Base-by-base conservation (phyloP, 805 yeast genomes). In the Nakazawaea anatomiae region DNA sequence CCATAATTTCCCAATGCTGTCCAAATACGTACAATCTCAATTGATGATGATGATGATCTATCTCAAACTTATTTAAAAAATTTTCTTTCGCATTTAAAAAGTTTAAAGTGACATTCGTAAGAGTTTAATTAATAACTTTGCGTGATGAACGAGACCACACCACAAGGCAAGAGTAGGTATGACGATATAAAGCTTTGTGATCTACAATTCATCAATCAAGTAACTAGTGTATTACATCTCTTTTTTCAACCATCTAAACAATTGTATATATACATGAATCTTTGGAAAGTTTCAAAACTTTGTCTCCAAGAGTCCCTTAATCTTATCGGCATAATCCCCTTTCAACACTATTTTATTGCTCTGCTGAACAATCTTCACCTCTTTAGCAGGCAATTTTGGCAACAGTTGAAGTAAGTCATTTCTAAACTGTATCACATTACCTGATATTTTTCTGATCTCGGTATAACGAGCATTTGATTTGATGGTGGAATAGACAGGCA, bases 401-500 rank as follows among this genome's bases (percentile, higher is more conserved):
- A 86, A 63, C 29, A 72, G 61, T 12, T 61, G 65, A 54, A 79
- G 77, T 52, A 89, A 67, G 60, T 89, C 96, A 48, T 77, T 71
- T 63, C 87, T 83, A 52, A 90, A 72, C 52, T 78, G 83, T 5
- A 74, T 65, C 11, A 82, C 72, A 64, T 86, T 83, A 5, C 97
- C 97, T 52, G 75, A 69, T 47, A 89, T 75, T 53, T 80, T 79
- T 62, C 87, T 82, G 30, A 89, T 74, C 61, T 88, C 90, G 0
- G 97, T 89, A 59, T 78, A 77, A n/a, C 74, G 68, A 11, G 73
- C 71, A 54, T 81, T 83, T 54, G 80, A 79, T 62, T 82, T 87
- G 55, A 74, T 66, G 55, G 86, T 89, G 48, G 77, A 73, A 68
- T 89, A 89, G 1, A 89, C 87, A n/a, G 96, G 96, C 62, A 90